Percentiles rank a stretch among this genome's conserved stretches.
Conservation (phyloP, 2,329 filamentous ascomycete genomes). For the Exophiala lecanii-corni region DNA sequence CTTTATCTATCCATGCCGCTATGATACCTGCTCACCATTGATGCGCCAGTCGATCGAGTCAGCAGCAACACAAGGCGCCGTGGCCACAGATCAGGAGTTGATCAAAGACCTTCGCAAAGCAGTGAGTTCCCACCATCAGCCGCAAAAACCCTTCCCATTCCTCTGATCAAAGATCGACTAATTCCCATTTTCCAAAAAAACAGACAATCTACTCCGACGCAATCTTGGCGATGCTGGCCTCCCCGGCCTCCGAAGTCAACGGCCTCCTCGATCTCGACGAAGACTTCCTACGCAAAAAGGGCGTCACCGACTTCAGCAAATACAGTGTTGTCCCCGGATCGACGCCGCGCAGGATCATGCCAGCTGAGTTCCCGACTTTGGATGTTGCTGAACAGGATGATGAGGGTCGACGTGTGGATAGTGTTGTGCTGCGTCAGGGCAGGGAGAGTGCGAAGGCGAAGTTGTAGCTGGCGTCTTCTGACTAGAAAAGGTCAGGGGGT, state of each 20-base stretch:
- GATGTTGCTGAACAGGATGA: conserved; percentile 74
- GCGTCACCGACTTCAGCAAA: conserved; percentile 65
- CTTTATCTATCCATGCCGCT: not conserved
- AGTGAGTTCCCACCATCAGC: conserved; percentile 29
- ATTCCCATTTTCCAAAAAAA: too few relatives aligned
- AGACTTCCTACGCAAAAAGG: conserved; percentile 67
- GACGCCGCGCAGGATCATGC: conserved; percentile 72
- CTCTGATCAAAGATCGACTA: too few relatives aligned
- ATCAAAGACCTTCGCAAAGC: conserved; percentile 61
- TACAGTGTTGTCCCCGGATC: conserved; percentile 66
- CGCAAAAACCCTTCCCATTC: not conserved
- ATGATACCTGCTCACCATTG: not conserved
- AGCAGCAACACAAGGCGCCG: conserved; percentile 60
- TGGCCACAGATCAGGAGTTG: conserved; percentile 39
- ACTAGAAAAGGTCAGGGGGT: too few relatives aligned
- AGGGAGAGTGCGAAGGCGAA: conserved; percentile 18
- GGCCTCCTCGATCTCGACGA: conserved; percentile 72
- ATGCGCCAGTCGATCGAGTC: conserved; percentile 61
- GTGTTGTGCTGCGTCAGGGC: conserved; percentile 38
- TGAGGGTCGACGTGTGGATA: conserved; percentile 69
- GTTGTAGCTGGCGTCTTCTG: conserved; percentile 35
- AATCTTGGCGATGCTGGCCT: conserved; percentile 64
- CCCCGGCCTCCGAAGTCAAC: conserved; percentile 60
- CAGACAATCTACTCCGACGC: conserved; percentile 73
- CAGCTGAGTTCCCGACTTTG: conserved; percentile 61